Percentiles rank a stretch among this genome's conserved stretches.
Evolutionary conservation across 805 yeast genomes (phyloP).

Genomic region (Teunomyces kruisii): DNA sequence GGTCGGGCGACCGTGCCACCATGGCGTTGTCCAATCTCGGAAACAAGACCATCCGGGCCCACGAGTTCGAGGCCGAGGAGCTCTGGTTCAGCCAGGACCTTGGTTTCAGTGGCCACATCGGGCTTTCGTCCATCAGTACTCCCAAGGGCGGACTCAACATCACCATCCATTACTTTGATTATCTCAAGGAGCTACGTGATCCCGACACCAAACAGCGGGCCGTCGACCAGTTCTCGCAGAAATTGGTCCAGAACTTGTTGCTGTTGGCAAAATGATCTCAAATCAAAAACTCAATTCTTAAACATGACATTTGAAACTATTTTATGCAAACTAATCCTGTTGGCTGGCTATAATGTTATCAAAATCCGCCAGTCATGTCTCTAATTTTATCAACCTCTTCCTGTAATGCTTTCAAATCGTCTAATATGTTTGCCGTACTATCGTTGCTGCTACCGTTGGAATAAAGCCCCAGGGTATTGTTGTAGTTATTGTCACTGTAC

Average conservation of each 20-base stretch:
- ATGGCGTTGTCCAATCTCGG: slow-evolving; percentile 23
- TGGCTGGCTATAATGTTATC: no score
- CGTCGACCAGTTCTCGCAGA: slow-evolving; percentile 1
- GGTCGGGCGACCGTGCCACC: slow-evolving; percentile 8
- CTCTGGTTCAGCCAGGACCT: slow-evolving; percentile 19
- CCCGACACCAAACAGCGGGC: neutral
- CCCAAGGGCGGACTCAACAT: slow-evolving; percentile 17
- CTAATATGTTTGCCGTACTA: slow-evolving; percentile 54
- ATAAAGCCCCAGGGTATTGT: neutral
- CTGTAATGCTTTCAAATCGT: slow-evolving; percentile 65
- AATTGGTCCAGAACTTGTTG: neutral
- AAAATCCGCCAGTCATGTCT: slow-evolving; percentile 46
- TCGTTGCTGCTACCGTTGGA: slow-evolving; percentile 12
- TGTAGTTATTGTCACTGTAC: slow-evolving; percentile 1
- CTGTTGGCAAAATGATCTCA: slow-evolving; percentile 1
- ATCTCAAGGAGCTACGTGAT: slow-evolving; percentile 7
- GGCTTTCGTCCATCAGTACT: slow-evolving; percentile 13
- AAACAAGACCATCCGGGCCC: slow-evolving; percentile 6
- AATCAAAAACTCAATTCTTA: no score
- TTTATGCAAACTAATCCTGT: no score
- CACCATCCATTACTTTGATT: slow-evolving; percentile 10
- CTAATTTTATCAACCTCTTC: slow-evolving; percentile 65
- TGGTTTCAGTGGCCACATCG: slow-evolving; percentile 14
- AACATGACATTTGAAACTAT: no score
- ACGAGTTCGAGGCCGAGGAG: slow-evolving; percentile 11